A percentile compares a stretch with the other conserved stretches of the same genome.
Evolutionary conservation across 345 rosid genomes (phyloP).

Genomic region (Adansonia digitata): DNA sequence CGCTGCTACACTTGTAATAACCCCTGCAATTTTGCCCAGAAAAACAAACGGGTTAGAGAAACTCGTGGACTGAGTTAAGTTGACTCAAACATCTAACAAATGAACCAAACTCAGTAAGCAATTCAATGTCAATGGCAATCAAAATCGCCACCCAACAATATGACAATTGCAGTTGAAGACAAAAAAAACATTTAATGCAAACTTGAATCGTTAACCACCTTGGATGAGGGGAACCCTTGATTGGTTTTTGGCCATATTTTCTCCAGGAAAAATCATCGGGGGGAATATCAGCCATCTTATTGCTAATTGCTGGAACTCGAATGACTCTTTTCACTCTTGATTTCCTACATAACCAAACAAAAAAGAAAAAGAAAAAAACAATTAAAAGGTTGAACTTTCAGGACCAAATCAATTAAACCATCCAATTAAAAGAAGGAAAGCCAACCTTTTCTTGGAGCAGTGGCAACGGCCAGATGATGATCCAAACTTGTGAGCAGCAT

Average conservation of each 20-base stretch:
- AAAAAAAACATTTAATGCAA: slow-evolving; percentile 1
- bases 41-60: neutral
- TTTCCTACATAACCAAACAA: slow-evolving; percentile 42
- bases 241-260: slow-evolving; percentile 93
- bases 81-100: neutral
- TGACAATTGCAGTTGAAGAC: neutral
- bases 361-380: neutral
- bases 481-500: slow-evolving; percentile 49
- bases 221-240: slow-evolving; percentile 97
- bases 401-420: neutral
- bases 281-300: slow-evolving; percentile 83
- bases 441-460: slow-evolving; percentile 88
- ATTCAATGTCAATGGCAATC: neutral
- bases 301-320: slow-evolving; percentile 74
- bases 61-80: slow-evolving; percentile 18
- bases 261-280: slow-evolving; percentile 91
- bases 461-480: slow-evolving; percentile 78
- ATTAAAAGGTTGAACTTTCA: neutral
- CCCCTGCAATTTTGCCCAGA: slow-evolving; percentile 37
- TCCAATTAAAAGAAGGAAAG: neutral
- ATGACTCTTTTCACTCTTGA: slow-evolving; percentile 58
- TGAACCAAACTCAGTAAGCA: slow-evolving; percentile 8
- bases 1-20: slow-evolving; percentile 88
- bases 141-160: neutral
- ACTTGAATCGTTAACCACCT: slow-evolving; percentile 36